Conservation (phyloP, 176 grass and related monocot species). For the Chloris gayana region DNA sequence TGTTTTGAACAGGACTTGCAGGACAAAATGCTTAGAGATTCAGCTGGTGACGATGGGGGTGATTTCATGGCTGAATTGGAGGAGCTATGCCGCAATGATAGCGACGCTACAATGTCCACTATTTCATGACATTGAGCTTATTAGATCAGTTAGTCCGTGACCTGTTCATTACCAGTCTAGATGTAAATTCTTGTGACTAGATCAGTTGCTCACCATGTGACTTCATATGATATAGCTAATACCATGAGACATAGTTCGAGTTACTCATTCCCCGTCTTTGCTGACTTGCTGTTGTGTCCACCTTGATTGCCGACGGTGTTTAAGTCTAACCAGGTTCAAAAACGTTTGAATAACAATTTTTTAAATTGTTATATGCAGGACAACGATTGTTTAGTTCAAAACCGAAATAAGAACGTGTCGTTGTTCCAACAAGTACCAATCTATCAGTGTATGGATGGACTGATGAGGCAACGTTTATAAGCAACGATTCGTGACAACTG, state of each 20-base stretch:
- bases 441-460: too few relatives aligned
- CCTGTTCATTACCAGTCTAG: slow-evolving; percentile 58
- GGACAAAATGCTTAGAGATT: slow-evolving; percentile 51
- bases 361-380: too few relatives aligned
- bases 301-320: not conserved
- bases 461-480: not conserved
- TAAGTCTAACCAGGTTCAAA: not conserved
- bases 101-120: slow-evolving; percentile 47
- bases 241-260: slow-evolving; percentile 32
- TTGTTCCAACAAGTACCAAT: too few relatives aligned
- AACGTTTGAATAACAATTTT: not conserved
- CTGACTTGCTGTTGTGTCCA: not conserved
- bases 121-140: slow-evolving; percentile 55
- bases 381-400: too few relatives aligned
- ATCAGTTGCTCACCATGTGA: slow-evolving; percentile 33
- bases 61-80: slow-evolving; percentile 81
- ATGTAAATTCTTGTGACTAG: slow-evolving; percentile 54
- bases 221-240: slow-evolving; percentile 48
- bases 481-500: too few relatives aligned
- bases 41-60: slow-evolving; percentile 34
- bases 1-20: slow-evolving; percentile 59
- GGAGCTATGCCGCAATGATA: slow-evolving; percentile 58
- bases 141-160: slow-evolving; percentile 50
- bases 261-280: not conserved
- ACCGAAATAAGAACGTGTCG: too few relatives aligned